These are phyloP conservation scores for Nothomitra cinnamomea DNA, from an alignment of 2,329 filamentous ascomycete species.

Conservation along the genomic window DNA sequence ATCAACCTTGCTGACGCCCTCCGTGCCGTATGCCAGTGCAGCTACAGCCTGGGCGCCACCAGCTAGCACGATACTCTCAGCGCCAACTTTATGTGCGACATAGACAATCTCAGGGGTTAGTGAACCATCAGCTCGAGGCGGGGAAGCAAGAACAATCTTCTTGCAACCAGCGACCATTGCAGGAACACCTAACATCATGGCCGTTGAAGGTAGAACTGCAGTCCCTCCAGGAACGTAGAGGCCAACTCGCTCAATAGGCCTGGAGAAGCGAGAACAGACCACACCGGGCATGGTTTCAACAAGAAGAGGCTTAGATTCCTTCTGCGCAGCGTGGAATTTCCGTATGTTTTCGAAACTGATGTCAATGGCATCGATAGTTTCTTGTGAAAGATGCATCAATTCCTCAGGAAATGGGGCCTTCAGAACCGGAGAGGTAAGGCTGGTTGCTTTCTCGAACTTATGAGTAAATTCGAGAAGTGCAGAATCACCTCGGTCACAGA, in stretches of 20 bases:
- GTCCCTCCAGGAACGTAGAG: slow-evolving; percentile 93
- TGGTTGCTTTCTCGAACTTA: slow-evolving; percentile 94
- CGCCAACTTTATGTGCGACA: slow-evolving; percentile 88
- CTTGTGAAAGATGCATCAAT: slow-evolving; percentile 68
- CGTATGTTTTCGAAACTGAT: slow-evolving; percentile 85
- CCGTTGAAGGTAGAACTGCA: slow-evolving; percentile 89
- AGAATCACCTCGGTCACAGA: slow-evolving; percentile 69
- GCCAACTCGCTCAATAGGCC: slow-evolving; percentile 90
- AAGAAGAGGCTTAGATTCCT: slow-evolving; percentile 60
- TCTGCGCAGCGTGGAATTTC: slow-evolving; percentile 85
- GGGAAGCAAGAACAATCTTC: slow-evolving; percentile 85
- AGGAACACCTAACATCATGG: slow-evolving; percentile 93
- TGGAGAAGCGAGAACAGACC: slow-evolving; percentile 77
- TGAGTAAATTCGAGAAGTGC: slow-evolving; percentile 86
- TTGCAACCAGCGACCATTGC: slow-evolving; percentile 95
- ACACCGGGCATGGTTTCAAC: slow-evolving; percentile 98
- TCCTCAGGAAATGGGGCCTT: slow-evolving; percentile 72
- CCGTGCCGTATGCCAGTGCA: slow-evolving; percentile 92
- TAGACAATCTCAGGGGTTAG: slow-evolving; percentile 96
- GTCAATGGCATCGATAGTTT: slow-evolving; percentile 87
- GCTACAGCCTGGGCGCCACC: slow-evolving; percentile 92
- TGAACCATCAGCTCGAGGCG: slow-evolving; percentile 73
- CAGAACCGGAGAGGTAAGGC: slow-evolving; percentile 73
- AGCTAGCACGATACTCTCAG: slow-evolving; percentile 87
- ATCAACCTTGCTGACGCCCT: slow-evolving; percentile 89